A percentile compares a stretch with the other conserved stretches of the same genome.
Conservation (phyloP, 495 filamentous ascomycete species). For the Endocarpon pusillum region DNA sequence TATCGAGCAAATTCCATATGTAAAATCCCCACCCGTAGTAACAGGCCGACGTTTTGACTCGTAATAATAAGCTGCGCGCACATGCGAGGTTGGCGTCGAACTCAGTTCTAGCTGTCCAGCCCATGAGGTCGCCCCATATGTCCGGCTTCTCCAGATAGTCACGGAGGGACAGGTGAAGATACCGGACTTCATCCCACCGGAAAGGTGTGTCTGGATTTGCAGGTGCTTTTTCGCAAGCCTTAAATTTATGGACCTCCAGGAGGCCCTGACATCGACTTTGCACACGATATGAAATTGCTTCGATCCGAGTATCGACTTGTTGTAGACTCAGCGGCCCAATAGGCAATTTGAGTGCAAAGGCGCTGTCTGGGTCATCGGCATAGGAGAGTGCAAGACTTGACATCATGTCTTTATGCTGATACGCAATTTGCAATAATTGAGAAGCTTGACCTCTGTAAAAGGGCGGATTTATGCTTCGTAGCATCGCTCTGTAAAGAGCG, state of each 20-base stretch:
- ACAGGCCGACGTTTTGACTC: not conserved
- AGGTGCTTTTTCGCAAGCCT: not conserved
- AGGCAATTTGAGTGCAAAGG: not conserved
- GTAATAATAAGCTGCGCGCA: not conserved
- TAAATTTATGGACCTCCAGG: not conserved
- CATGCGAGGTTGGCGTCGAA: not conserved
- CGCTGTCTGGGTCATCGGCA: not conserved
- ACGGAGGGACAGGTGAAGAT: not conserved
- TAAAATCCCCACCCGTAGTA: not conserved
- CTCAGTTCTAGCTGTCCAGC: not conserved
- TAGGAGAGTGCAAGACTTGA: not conserved
- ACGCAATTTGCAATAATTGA: not conserved
- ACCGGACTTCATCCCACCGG: not conserved
- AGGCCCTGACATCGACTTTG: not conserved
- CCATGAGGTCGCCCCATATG: not conserved
- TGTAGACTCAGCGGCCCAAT: not conserved
- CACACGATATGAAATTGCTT: not conserved
- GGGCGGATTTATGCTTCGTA: not conserved
- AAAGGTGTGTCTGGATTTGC: not conserved
- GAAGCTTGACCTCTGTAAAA: not conserved
- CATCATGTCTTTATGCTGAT: not conserved
- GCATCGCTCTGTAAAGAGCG: not conserved
- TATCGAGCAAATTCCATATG: not conserved
- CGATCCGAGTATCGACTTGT: not conserved
- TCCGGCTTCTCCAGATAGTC: conserved; percentile 1